Evolutionary conservation across 805 yeast species (phyloP).

Genomic region (Ogataea wickerhamii): DNA sequence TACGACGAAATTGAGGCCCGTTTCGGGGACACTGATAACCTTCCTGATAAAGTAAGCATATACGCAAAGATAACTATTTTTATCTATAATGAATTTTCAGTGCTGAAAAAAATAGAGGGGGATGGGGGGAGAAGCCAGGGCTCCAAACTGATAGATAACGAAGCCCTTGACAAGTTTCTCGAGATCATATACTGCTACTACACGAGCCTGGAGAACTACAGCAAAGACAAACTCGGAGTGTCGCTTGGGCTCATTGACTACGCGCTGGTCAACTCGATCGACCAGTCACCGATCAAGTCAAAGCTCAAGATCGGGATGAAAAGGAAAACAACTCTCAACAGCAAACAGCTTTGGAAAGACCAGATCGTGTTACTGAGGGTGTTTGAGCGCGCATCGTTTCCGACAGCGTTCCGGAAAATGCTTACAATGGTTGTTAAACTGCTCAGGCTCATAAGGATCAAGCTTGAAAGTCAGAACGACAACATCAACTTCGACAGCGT

Average conservation of each 20-base stretch:
- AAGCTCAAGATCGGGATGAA: constrained; percentile 20
- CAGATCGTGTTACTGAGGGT: constrained; percentile 15
- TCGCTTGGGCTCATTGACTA: constrained; percentile 26
- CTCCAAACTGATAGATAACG: not conserved
- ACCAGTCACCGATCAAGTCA: constrained; percentile 24
- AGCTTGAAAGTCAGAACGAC: constrained; percentile 24
- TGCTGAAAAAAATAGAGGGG: constrained; percentile 10
- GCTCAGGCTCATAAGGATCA: constrained; percentile 20
- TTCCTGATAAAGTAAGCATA: constrained; percentile 20
- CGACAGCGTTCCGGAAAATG: constrained; percentile 18
- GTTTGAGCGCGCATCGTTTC: constrained; percentile 13
- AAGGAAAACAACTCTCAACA: constrained; percentile 14
- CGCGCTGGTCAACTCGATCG: constrained; percentile 23
- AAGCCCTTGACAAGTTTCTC: constrained; percentile 9
- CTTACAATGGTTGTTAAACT: constrained; percentile 16
- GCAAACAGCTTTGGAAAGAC: constrained; percentile 19
- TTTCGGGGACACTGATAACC: constrained; percentile 24
- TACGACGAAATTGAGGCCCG: constrained; percentile 17
- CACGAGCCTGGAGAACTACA: constrained; percentile 23
- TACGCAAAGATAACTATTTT: constrained; percentile 23
- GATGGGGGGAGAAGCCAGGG: not conserved
- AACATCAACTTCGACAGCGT: constrained; percentile 20
- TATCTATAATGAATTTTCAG: constrained; percentile 20
- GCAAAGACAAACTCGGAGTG: constrained; percentile 22
- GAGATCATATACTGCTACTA: constrained; percentile 27